Evolutionary conservation across 352 stramenopile genomes (phyloP).

Genomic region (Plasmopara viticola): DNA sequence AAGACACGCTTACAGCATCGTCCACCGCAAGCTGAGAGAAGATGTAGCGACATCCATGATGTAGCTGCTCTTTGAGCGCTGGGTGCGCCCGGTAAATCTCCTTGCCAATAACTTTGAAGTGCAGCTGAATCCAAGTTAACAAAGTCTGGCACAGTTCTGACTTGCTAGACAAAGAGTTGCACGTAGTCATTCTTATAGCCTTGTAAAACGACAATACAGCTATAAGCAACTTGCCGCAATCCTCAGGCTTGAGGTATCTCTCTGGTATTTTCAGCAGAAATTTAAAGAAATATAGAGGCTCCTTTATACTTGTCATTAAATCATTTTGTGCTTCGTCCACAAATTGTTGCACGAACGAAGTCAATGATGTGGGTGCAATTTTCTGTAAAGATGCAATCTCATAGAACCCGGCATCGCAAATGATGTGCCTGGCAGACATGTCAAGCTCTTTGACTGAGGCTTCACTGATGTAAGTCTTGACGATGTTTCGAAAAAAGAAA

Average conservation of each 20-base stretch:
- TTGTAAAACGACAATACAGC: constrained; percentile 22
- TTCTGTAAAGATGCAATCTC: constrained; percentile 52
- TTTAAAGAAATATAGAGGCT: constrained; percentile 18
- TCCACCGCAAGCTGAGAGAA: constrained; percentile 20
- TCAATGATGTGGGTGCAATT: constrained; percentile 36
- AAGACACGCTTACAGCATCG: constrained; percentile 6
- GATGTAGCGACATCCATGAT: constrained; percentile 15
- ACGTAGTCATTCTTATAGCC: constrained; percentile 3
- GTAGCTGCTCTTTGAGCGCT: constrained; percentile 14
- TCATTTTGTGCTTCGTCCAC: constrained; percentile 14
- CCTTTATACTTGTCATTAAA: constrained; percentile 7
- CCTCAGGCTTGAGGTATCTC: constrained; percentile 26
- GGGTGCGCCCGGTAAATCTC: constrained; percentile 9
- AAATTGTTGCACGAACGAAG: constrained; percentile 16
- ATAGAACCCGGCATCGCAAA: constrained; percentile 76
- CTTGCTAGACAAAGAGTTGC: neutral
- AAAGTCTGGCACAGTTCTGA: constrained; percentile 13
- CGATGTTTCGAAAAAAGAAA: constrained; percentile 28
- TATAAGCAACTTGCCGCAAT: constrained; percentile 21
- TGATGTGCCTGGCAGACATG: constrained; percentile 32
- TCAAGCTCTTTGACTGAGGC: constrained; percentile 9
- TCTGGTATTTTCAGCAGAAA: constrained; percentile 31
- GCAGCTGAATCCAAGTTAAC: constrained; percentile 23
- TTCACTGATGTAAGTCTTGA: constrained; percentile 32
- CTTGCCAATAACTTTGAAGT: constrained; percentile 22